Evolutionary conservation across 352 stramenopile species (phyloP).

Genomic region (Phytopythium aichiense): DNA sequence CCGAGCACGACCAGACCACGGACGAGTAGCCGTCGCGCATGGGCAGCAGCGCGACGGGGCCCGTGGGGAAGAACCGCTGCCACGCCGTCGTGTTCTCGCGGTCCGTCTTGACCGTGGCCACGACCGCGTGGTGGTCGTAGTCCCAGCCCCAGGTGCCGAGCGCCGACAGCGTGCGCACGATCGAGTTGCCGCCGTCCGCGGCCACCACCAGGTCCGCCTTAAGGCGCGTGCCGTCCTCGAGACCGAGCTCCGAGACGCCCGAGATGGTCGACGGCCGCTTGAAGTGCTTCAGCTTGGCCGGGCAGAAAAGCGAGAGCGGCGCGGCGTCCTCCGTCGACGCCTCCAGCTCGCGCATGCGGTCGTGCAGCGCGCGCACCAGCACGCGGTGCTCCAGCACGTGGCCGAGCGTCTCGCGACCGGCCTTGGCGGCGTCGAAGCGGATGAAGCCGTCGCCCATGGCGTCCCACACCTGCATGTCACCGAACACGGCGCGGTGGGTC

Average conservation of each 20-base stretch:
- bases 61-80: slow-evolving; percentile 89
- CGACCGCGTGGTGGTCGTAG: slow-evolving; percentile 90
- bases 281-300: slow-evolving; percentile 82
- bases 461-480: slow-evolving; percentile 91
- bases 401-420: slow-evolving; percentile 54
- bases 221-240: slow-evolving; percentile 70
- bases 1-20: slow-evolving; percentile 88
- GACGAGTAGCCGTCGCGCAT: slow-evolving; percentile 89
- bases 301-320: slow-evolving; percentile 70
- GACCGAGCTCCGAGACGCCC: slow-evolving; percentile 49
- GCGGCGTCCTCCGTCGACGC: slow-evolving; percentile 31
- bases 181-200: slow-evolving; percentile 87
- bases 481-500: slow-evolving; percentile 64
- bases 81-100: slow-evolving; percentile 80
- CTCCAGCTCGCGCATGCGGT: slow-evolving; percentile 77
- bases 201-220: slow-evolving; percentile 81
- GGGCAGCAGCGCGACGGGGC: slow-evolving; percentile 85
- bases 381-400: slow-evolving; percentile 88
- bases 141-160: slow-evolving; percentile 90
- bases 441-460: slow-evolving; percentile 87
- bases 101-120: slow-evolving; percentile 89
- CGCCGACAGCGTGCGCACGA: slow-evolving; percentile 79
- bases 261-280: slow-evolving; percentile 42
- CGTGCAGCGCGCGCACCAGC: slow-evolving; percentile 80
- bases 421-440: slow-evolving; percentile 78